These are phyloP conservation scores for Pyronema omphalodes DNA, from an alignment of 495 filamentous ascomycete genomes.

Conservation along the genomic window DNA sequence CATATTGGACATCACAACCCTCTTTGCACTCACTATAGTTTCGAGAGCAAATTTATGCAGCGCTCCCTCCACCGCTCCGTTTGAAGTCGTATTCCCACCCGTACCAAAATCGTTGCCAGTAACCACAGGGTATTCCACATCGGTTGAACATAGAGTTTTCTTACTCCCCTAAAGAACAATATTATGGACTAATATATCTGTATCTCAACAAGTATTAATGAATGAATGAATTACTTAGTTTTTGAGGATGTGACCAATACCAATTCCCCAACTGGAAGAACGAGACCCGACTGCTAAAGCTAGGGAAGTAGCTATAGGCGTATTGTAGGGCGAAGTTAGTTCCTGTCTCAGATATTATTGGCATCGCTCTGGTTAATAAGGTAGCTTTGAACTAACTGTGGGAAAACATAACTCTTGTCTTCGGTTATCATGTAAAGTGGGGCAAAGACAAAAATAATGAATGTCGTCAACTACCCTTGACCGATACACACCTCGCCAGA, in stretches of 20 bases:
- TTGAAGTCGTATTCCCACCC: conserved; percentile 30
- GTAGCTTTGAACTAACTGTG: conserved; percentile 38
- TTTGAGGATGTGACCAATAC: conserved; percentile 37
- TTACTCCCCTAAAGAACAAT: conserved; percentile 35
- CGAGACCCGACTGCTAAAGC: conserved; percentile 41
- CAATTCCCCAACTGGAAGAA: conserved; percentile 36
- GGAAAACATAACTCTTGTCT: too few relatives aligned
- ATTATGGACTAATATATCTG: conserved; percentile 44
- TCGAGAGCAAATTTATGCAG: conserved; percentile 35
- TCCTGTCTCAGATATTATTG: conserved; percentile 31
- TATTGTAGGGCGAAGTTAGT: conserved; percentile 40
- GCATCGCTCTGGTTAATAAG: conserved; percentile 41
- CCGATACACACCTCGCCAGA: too few relatives aligned
- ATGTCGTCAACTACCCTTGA: too few relatives aligned
- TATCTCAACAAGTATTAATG: conserved; percentile 47
- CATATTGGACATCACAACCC: conserved; percentile 32
- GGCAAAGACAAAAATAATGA: too few relatives aligned
- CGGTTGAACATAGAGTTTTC: conserved; percentile 36
- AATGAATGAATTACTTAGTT: conserved; percentile 28
- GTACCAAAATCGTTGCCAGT: conserved; percentile 41
- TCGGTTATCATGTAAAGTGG: too few relatives aligned
- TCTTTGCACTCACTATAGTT: conserved; percentile 29
- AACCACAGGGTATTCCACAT: conserved; percentile 37
- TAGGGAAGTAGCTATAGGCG: conserved; percentile 44
- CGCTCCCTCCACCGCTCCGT: conserved; percentile 31